Evolutionary conservation across 2,329 filamentous ascomycete species (phyloP), one percentile per base, ranked within the genome.

Genomic region (Clarireedia monteithiana): DNA sequence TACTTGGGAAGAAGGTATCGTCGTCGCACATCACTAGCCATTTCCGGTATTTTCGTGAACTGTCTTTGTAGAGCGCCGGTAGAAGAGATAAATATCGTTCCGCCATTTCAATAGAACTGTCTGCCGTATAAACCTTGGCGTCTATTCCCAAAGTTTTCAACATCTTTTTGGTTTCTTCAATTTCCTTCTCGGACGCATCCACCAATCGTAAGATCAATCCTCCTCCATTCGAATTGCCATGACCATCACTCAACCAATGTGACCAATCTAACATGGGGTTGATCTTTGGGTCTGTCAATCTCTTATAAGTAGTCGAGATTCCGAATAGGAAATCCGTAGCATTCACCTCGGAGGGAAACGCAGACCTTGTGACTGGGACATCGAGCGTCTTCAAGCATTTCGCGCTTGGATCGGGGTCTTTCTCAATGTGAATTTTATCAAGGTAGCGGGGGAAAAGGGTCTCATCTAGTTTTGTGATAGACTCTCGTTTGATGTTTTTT

Each of bases 241-340:
- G 73, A 57, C 77, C 75, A 63, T 83, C 77, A 2, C 80, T 82
- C 58, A 83, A 71, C 80, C 80, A 83, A 67, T 78, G 81, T 5
- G 77, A 74, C 80, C 80, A 83, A 65, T 83, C 80, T 59, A 77
- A 76, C 50, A 82, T 75, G 0, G 79, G 77, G 52, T 72, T 77
- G 2, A 76, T 81, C 53, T 73, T 72, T 0, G 74, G 69, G 59
- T 79, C 75, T 63, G 71, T 77, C 62, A 83, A 77, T 56, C 79
- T 72, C 61, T 76, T 72, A 69, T 78, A 82, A 2, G 79, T 81
- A 7, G 80, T 82, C 1, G 80, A 82, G 5, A 83, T 77, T 42
- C 79, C 79, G 59, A 82, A 82, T 67, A 82, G 76, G 66, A 82
- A 79, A 58, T 80, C 77, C 39, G 77, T 78, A 10, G 78, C 73